Evolutionary conservation across 2,329 filamentous ascomycete genomes (phyloP), one percentile per base, ranked within the genome.

Genomic region (Microcyclospora pomicola): DNA sequence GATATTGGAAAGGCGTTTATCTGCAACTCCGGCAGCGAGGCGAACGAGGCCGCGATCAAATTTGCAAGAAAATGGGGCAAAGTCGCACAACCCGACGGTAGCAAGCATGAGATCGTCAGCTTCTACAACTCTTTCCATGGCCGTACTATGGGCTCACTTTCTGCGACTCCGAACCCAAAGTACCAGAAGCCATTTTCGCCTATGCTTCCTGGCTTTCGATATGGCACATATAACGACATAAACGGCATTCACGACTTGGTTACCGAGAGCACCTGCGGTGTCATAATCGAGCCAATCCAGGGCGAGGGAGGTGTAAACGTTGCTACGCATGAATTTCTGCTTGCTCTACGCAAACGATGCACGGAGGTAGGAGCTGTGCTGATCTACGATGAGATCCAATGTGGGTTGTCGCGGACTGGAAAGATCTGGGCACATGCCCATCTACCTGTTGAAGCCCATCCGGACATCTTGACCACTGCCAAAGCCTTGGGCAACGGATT

Each of bases 401-500:
- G 86, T 59, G 91, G 91, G 37, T 69, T 98, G 27, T 77, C 79
- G 16, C 79, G 91, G 37, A 96, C 91, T 1, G 91, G 91, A 28
- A 72, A 69, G 10, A 71, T 98, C 51, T 98, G 91, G 91, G 91
- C 91, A 0, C 88, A 98, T 56, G 71, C 70, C 9, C 68, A 70
- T 41, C 71, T 91, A 15, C 80, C 83, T 28, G 66, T 71, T 49
- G 78, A 82, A 47, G 85, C 86, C 2, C 91, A 98, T 57, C 91
- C 91, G 6, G 91, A 98, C 53, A 80, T 98, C 47, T 64, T 98
- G 46, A 95, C 88, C 11, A 88, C 83, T 0, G 91, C 91, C 40
- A 98, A 98, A 67, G 91, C 91, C 1, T 76, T 98, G 2, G 91
- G 91, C 12, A 98, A 98, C 55, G 91, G 91, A 5, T 88, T 95